A percentile compares a stretch with the other conserved stretches of the same genome.
These are phyloP conservation scores for Lactarius hatsudake DNA, from an alignment of 768 basidiomycete genomes.

Conservation along the genomic window DNA sequence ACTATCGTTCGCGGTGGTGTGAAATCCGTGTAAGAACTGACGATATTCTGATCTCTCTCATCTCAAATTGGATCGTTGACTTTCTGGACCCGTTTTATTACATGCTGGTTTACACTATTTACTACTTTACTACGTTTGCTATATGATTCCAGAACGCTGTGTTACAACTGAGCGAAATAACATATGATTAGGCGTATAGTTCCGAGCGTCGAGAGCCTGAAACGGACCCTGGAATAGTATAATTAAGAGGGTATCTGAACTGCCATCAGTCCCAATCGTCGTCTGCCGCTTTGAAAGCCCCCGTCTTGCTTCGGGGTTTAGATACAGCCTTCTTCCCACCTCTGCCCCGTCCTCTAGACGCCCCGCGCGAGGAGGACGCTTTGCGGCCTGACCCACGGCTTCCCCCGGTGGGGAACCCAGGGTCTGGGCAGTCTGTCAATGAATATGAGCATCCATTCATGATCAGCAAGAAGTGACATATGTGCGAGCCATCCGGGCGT, in stretches of 20 bases:
- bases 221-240: neutral
- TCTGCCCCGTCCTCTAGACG: slow-evolving; percentile 21
- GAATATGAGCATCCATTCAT: neutral
- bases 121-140: neutral
- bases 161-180: neutral
- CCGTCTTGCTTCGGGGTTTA: slow-evolving; percentile 24
- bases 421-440: slow-evolving; percentile 24
- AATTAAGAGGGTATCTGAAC: neutral
- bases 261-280: slow-evolving; percentile 4
- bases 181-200: neutral
- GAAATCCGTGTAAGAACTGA: neutral
- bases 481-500: neutral
- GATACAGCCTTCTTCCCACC: slow-evolving; percentile 19
- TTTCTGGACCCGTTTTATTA: neutral
- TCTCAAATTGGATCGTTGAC: neutral
- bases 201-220: neutral
- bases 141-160: neutral
- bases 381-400: slow-evolving; percentile 14
- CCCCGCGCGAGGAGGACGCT: slow-evolving; percentile 22
- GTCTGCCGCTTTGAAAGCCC: slow-evolving; percentile 23
- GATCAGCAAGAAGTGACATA: neutral
- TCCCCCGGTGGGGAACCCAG: slow-evolving; percentile 17
- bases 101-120: neutral
- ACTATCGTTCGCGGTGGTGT: slow-evolving; percentile 30
- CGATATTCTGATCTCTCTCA: neutral